Evolutionary conservation across 306 rosid species (phyloP).

Genomic region (Corylus avellana): DNA sequence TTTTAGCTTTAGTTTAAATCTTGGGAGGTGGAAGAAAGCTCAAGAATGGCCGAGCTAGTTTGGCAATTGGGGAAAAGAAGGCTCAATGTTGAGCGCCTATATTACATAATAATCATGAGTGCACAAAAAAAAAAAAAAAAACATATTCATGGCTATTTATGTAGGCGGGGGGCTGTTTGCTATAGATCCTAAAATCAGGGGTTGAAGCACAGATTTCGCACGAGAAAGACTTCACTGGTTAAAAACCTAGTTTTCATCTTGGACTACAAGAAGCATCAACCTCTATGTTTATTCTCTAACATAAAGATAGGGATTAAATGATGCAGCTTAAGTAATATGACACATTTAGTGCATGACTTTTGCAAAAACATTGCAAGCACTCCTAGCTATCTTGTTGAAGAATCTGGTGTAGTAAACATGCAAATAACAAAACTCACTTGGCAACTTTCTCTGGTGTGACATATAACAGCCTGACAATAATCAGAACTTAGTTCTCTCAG

Average conservation of each 20-base stretch:
- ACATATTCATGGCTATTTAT: background rate
- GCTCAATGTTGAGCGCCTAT: too few species aligned
- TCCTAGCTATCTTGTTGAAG: too few species aligned
- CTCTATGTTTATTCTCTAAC: background rate
- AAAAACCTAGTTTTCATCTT: background rate
- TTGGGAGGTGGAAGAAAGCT: too few species aligned
- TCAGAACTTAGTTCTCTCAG: constrained; percentile 80
- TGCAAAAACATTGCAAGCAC: background rate
- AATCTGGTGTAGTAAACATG: background rate
- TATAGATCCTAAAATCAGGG: background rate
- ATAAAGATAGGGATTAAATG: background rate
- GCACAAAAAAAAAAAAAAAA: too few species aligned
- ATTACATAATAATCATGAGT: too few species aligned
- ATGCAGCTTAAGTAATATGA: constrained; percentile 22
- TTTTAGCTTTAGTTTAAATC: too few species aligned
- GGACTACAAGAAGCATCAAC: background rate
- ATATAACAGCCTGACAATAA: constrained; percentile 72
- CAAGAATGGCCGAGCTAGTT: too few species aligned
- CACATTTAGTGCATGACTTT: constrained; percentile 23
- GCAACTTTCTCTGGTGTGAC: constrained; percentile 99
- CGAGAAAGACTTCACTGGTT: background rate
- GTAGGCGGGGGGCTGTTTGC: background rate
- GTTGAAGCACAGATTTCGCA: background rate
- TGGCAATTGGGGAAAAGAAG: too few species aligned
- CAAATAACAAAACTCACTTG: constrained; percentile 51